These are phyloP conservation scores for Inosperma sp. DNA, from an alignment of 768 basidiomycete genomes.

Conservation along the genomic window DNA sequence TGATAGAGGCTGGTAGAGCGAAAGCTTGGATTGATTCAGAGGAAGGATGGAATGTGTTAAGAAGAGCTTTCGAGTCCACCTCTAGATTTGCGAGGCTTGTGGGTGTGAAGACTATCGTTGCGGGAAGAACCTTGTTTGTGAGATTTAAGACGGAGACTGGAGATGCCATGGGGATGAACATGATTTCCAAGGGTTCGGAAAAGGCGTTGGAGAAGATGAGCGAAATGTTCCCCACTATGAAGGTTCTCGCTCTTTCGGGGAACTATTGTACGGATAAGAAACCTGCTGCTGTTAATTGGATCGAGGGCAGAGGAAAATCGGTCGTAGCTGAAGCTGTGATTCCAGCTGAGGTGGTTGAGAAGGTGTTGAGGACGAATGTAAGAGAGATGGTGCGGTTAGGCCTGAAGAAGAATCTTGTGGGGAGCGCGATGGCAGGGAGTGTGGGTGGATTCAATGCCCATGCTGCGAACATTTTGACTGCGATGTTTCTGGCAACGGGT, in stretches of 20 bases:
- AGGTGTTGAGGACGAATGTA: conserved; percentile 93
- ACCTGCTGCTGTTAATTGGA: conserved; percentile 99
- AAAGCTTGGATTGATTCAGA: conserved; percentile 82
- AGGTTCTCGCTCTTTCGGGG: conserved; percentile 84
- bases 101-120: conserved; percentile 82
- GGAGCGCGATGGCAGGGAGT: conserved; percentile 97
- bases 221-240: conserved; percentile 84
- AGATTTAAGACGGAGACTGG: conserved; percentile 93
- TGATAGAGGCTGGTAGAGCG: conserved; percentile 76
- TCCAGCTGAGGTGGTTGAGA: conserved; percentile 82
- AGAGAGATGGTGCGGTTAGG: conserved; percentile 86
- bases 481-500: conserved; percentile 92
- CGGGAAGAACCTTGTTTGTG: conserved; percentile 89
- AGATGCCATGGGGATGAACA: conserved; percentile 99
- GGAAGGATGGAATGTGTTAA: conserved; percentile 72
- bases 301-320: conserved; percentile 96
- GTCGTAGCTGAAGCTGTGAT: conserved; percentile 95
- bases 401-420: conserved; percentile 94
- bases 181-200: conserved; percentile 98
- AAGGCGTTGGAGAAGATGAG: conserved; percentile 81
- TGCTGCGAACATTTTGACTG: conserved; percentile 95
- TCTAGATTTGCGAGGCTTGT: conserved; percentile 88
- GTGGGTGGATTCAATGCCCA: conserved; percentile 99
- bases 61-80: conserved; percentile 88
- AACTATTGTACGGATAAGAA: conserved; percentile 99